Base-by-base conservation (phyloP, 2,329 filamentous ascomycete species). In the Aaosphaeria pasadenensis region DNA sequence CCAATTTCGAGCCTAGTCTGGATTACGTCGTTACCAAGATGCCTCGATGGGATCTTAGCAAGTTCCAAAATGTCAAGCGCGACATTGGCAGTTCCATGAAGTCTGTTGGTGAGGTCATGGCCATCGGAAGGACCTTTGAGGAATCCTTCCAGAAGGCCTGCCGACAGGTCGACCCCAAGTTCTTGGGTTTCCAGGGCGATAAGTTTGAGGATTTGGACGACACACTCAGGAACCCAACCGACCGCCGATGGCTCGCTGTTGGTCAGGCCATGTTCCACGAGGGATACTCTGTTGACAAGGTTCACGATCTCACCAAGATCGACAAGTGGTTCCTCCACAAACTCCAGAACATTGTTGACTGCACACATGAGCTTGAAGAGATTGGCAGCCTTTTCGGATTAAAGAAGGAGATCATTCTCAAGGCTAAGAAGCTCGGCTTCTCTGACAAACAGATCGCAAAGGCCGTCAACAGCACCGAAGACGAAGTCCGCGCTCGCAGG, bases 281-380 rank as follows among this genome's bases (percentile, higher is more conserved):
- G 76, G 87, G 88, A 72, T 99, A 99, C 79, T 84, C 89, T 1
- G 91, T 96, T 42, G 92, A 99, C 56, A 85, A 82, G 71, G 81
- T 99, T 11, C 91, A 97, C 69, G 90, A 96, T 5, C 78, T 99
- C 60, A 95, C 88, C 75, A 96, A 96, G 81, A 99, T 99, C 64
- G 94, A 97, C 78, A 96, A 95, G 76, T 97, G 94, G 94, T 99
- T 99, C 81, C 77, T 99, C 62, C 84, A 96, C 84, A 97, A 99
- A 82, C 84, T 99, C 44, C 86, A 96, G 76, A 97, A 97, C 78
- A 89, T 99, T 63, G 94, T 96, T 45, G 84, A 97, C 72, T 91
- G 88, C 77, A 89, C 88, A 51, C 84, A 84, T 57, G 89, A 95
- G 70, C 84, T 99, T 53, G 84, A 96, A 76, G 83, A 87, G 31